Conservation (phyloP, 441 rosid species). For the Cnidoscolus chayamansa region DNA sequence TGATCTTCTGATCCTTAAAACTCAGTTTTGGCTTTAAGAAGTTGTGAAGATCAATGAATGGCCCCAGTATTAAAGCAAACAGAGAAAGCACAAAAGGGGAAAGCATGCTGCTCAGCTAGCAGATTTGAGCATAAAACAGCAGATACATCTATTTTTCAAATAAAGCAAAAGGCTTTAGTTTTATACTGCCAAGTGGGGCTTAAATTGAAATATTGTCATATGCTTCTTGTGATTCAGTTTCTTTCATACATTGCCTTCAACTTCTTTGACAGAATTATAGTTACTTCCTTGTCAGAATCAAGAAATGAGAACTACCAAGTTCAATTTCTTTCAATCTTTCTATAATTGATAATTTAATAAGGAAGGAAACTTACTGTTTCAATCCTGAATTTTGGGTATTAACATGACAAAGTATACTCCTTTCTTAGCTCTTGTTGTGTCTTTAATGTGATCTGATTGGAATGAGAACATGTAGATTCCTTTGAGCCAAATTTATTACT, state of each 20-base stretch:
- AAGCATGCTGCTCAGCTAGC: background rate
- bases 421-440: background rate
- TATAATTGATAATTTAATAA: background rate
- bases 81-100: slow-evolving; percentile 1
- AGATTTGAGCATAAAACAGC: background rate
- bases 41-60: background rate
- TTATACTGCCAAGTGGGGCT: slow-evolving; percentile 3
- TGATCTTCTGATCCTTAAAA: background rate
- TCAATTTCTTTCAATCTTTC: background rate
- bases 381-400: background rate
- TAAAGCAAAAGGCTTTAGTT: background rate
- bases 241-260: background rate
- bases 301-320: background rate
- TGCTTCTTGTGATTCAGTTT: background rate
- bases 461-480: background rate
- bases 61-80: slow-evolving; percentile 10
- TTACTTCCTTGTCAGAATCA: background rate
- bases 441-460: background rate
- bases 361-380: background rate
- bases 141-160: background rate
- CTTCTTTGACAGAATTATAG: background rate
- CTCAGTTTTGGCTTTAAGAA: background rate
- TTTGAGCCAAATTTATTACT: background rate
- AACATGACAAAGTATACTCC: background rate
- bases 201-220: background rate